Conservation (phyloP, 371 early-diverging fungal species). For the Circinella minor region DNA sequence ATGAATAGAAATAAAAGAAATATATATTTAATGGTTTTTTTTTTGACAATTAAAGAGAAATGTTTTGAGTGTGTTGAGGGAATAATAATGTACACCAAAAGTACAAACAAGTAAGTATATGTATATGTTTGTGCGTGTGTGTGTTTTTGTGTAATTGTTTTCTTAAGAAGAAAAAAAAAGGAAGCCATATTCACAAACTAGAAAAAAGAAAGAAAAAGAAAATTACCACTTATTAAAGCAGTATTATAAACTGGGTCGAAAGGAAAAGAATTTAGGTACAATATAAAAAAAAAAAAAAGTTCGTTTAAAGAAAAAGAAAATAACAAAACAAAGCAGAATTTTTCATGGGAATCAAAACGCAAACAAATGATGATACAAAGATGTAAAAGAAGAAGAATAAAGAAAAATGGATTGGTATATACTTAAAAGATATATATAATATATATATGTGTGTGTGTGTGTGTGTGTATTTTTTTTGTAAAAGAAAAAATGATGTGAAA, state of each 20-base stretch:
- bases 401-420: neutral
- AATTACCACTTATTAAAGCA: neutral
- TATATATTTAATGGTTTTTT: constrained; percentile 4
- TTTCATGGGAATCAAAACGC: neutral
- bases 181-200: no score
- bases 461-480: neutral
- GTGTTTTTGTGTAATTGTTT: no score
- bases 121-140: no score
- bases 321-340: constrained; percentile 9
- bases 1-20: neutral
- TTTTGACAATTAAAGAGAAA: no score
- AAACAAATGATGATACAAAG: constrained; percentile 5
- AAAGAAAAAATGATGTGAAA: neutral
- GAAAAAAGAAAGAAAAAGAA: neutral
- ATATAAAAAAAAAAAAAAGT: neutral
- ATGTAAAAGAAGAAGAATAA: neutral
- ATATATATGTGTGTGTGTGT: neutral
- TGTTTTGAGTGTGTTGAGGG: no score
- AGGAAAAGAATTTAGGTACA: constrained; percentile 1
- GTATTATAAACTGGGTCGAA: neutral
- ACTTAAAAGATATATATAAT: neutral
- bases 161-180: no score
- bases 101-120: no score
- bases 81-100: no score
- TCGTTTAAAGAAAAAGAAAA: neutral